phyloP scores from a whole-genome alignment of 2,329 filamentous ascomycete genomes.

The Colletotrichum sp. region DNA sequence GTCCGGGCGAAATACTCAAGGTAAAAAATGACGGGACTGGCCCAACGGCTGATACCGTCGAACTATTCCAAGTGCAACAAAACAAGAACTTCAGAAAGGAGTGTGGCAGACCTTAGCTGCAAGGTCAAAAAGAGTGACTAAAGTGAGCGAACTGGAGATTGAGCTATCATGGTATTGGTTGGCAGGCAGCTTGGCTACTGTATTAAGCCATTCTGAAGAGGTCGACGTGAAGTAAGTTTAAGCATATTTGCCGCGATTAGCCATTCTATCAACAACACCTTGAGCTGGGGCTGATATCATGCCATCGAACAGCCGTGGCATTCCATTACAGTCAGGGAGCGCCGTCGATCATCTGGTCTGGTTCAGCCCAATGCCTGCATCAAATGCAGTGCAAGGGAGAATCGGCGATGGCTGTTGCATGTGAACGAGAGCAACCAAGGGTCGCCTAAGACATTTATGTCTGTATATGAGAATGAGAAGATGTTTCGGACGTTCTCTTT shows the following conservation, averaged over 20 bases:
- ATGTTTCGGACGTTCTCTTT: neutral
- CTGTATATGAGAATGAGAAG: neutral
- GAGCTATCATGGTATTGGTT: neutral
- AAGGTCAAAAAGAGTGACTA: neutral
- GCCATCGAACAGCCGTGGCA: neutral
- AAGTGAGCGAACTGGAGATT: neutral
- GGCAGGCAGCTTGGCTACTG: neutral
- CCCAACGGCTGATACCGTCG: neutral
- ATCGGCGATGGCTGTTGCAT: neutral
- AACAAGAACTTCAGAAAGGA: neutral
- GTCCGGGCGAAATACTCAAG: neutral
- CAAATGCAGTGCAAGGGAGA: neutral
- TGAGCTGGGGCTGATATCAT: neutral
- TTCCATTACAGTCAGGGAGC: neutral
- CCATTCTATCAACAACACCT: neutral
- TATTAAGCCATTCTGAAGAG: neutral
- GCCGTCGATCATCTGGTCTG: neutral
- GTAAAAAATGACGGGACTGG: neutral
- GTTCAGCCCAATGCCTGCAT: neutral
- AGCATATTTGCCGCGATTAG: neutral
- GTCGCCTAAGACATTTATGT: neutral
- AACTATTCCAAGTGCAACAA: neutral
- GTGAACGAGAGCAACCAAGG: neutral
- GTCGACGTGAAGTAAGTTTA: neutral
- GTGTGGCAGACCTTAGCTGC: neutral